Evolutionary conservation across 805 yeast genomes (phyloP), one percentile per base, ranked within the genome.

Genomic region (Kuraishia cidri): DNA sequence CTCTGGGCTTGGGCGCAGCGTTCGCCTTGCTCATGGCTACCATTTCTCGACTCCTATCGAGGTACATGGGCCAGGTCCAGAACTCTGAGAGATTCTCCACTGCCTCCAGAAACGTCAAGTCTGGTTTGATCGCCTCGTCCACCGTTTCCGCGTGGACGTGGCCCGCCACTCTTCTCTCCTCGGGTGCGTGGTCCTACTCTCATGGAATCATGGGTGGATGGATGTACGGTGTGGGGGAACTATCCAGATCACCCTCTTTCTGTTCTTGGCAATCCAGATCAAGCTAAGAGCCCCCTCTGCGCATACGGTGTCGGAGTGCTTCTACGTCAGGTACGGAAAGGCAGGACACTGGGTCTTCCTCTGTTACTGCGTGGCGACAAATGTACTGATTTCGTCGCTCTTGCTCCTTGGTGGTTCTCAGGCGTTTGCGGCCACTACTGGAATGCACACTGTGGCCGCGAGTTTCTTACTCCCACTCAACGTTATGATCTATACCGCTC

Each of bases 121-220:
- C 59, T 6, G 73, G 72, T 12, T 44, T 68, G 11, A 62, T 64
- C 16, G 56, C 66, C 4, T 58, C 68, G 1, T 61, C 68, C 9
- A 62, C 60, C 3, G 68, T 66, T 8, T 54, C 64, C 8, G 57
- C 69, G 1, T 69, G 74, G 73, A 62, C 66, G 17, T 65, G 70
- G 67, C 62, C 66, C 5, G 61, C 64, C 28, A 65, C 62, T 19
- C 48, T 58, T 29, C 49, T 57, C 27, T 44, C 55, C 7, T 57
- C 66, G 3, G 54, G 62, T 2, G 47, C 58, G 3, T 54, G 64
- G 64, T 47, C 59, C 25, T 69, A 67, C 39, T 31, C 45, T 4
- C 54, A 61, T 41, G 72, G 73, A 18, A 45, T 68, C n/a, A 51
- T 50, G 40, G 68, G 64, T 23, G 56, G 62, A 0, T 59, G 48